Conservation (phyloP, 2,329 filamentous ascomycete genomes). For the Curvularia sp. region DNA sequence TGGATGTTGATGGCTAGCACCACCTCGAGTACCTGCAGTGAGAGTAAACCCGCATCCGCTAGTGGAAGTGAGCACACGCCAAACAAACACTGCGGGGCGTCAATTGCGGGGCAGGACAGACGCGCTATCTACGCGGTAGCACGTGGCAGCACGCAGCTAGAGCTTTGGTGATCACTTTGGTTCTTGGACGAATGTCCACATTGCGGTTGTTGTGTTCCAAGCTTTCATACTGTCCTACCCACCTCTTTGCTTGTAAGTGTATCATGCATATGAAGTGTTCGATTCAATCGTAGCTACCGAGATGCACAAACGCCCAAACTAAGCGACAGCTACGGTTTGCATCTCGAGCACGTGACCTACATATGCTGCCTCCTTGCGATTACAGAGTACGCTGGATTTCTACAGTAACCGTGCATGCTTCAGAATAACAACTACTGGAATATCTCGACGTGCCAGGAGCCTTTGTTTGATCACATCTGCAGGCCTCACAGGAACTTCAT, state of each 20-base stretch:
- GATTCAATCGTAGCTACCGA: no score
- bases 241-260: not conserved
- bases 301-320: not conserved
- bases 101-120: constrained; percentile 5
- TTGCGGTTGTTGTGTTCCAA: not conserved
- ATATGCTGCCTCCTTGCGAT: not conserved
- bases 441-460: no score
- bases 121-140: not conserved
- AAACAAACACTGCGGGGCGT: not conserved
- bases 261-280: not conserved
- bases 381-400: not conserved
- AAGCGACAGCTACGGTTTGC: not conserved
- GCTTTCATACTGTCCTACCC: not conserved
- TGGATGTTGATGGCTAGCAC: not conserved
- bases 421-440: no score
- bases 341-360: not conserved
- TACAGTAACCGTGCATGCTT: no score
- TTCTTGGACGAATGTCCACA: not conserved
- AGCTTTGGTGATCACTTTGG: not conserved
- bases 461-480: no score
- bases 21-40: not conserved
- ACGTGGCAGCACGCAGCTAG: not conserved
- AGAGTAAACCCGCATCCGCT: not conserved
- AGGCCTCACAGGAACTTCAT: no score
- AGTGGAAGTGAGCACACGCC: not conserved